These are phyloP conservation scores for Globisporangium nagaii DNA, from an alignment of 352 stramenopile genomes.

Conservation along the genomic window DNA sequence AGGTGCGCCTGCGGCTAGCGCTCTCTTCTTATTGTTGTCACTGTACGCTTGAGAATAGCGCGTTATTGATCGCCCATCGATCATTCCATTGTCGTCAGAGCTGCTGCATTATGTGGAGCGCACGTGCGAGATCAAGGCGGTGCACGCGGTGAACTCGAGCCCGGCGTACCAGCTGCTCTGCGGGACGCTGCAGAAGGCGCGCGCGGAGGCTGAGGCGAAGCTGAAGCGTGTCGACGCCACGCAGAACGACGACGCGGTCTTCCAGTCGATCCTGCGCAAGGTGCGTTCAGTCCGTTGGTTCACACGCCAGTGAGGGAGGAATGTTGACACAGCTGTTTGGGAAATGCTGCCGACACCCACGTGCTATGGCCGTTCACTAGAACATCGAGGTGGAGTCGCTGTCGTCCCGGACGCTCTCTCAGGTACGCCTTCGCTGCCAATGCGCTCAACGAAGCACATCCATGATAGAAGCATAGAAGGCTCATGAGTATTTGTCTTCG, in stretches of 20 bases:
- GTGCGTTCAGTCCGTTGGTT: too few species aligned
- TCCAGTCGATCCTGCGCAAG: constrained; percentile 23
- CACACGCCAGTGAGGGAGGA: too few species aligned
- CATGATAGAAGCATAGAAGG: too few species aligned
- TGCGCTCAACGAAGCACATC: too few species aligned
- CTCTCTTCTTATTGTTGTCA: neutral
- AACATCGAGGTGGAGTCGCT: constrained; percentile 28
- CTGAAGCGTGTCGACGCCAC: constrained; percentile 20
- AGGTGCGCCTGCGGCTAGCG: constrained; percentile 9
- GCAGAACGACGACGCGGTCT: constrained; percentile 8
- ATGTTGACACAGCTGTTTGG: neutral
- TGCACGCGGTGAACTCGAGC: constrained; percentile 44
- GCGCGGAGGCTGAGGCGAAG: constrained; percentile 42
- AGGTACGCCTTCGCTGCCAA: constrained; percentile 16
- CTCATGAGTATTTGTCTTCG: neutral
- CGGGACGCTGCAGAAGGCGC: constrained; percentile 49
- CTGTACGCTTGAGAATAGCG: neutral
- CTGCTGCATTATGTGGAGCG: constrained; percentile 57
- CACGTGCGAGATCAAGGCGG: constrained; percentile 55
- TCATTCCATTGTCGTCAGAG: too few species aligned
- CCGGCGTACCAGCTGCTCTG: constrained; percentile 55
- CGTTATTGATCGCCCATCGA: too few species aligned
- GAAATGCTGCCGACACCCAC: neutral
- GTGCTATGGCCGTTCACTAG: neutral
- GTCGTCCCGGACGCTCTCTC: constrained; percentile 26